Evolutionary conservation across 2,329 filamentous ascomycete genomes (phyloP), one percentile per base, ranked within the genome.

Genomic region (Corniculantispora saksenae): DNA sequence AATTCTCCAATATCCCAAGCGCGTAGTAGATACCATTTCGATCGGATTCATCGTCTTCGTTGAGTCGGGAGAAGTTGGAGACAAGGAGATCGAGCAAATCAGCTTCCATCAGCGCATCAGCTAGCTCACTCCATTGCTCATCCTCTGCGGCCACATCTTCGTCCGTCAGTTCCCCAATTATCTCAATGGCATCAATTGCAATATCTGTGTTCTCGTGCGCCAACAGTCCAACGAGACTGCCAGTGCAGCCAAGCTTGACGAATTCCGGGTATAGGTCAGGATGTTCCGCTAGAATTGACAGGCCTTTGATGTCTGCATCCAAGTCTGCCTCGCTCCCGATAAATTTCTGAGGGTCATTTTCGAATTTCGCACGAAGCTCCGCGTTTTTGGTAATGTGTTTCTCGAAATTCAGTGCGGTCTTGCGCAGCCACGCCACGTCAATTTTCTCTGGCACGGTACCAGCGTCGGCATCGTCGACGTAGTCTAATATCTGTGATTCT

Each of bases 171-270:
- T 99, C 95, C 64, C 88, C 89, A 59, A 99, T 87, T 55, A 97
- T 91, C 79, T 98, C 91, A 58, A 97, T 89, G 0, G 91, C 92
- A 68, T 91, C 92, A 71, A 98, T 97, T 13, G 95, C 93, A 69
- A 99, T 96, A 73, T 99, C 95, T 0, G 94, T 94, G 75, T 99
- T 99, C 72, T 99, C 95, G 75, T 99, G 95, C 19, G 94, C 90
- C 57, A 99, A 81, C 61, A 99, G 79, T 2, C 89, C 87, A 1
- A 97, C 92, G 59, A 99, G 78, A 63, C 90, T 94, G 5, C 79
- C 86, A 0, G 89, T 87, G 66, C 88, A 91, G 23, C 91, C 91
- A 60, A 93, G 82, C 69, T 88, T 89, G 38, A 90, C 89, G 72
- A 97, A 93, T 67, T 96, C 92, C 15, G 81, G 81, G 76, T 95